Base-by-base conservation (phyloP, 2,329 filamentous ascomycete species). In the Aspergillus sp. region DNA sequence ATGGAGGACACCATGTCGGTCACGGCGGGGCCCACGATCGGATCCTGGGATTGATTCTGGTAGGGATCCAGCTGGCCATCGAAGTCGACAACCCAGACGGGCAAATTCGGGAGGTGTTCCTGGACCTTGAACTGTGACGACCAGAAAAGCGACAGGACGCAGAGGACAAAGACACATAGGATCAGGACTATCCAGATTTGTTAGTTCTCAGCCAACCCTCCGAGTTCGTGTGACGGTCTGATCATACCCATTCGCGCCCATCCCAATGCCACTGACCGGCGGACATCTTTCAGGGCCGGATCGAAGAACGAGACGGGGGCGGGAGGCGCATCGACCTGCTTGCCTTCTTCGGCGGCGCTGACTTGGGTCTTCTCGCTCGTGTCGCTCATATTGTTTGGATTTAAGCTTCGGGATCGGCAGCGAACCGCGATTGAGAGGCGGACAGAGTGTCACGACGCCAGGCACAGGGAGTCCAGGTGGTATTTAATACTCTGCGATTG, bases 21-120 rank as follows among this genome's bases (percentile, higher is more conserved):
- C 11, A 87, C 78, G 0, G 78, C 72, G 0, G 84, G 84, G 1
- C 86, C 86, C n/a, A 89, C 79, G 2, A 88, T 66, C 0, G 85
- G 47, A 7, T 42, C 49, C 29, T 55, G 54, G 36, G 50, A 80
- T 18, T 76, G 68, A 16, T 77, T 76, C 39, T 76, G 77, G 63
- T 84, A 87, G 1, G 85, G 85, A 1, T 81, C 75, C 3, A 79
- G 68, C 50, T 80, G 78, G 4, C 82, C 83, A 68, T 90, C 87
- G 63, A 89, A 87, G 69, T 88, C 85, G 29, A 89, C 86, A 2
- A 88, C 81, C 61, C 84, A 82, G 9, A 89, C 77, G 3, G 77
- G 78, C 7, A 89, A 71, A 0, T 75, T 72, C 2, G 73, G 74
- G 18, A 82, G 72, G 55, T 84, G 85, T 49, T 75, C 65, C 11